phyloP scores from a whole-genome alignment of 2,329 filamentous ascomycete genomes.

The Xylariomycetidae sp. region DNA sequence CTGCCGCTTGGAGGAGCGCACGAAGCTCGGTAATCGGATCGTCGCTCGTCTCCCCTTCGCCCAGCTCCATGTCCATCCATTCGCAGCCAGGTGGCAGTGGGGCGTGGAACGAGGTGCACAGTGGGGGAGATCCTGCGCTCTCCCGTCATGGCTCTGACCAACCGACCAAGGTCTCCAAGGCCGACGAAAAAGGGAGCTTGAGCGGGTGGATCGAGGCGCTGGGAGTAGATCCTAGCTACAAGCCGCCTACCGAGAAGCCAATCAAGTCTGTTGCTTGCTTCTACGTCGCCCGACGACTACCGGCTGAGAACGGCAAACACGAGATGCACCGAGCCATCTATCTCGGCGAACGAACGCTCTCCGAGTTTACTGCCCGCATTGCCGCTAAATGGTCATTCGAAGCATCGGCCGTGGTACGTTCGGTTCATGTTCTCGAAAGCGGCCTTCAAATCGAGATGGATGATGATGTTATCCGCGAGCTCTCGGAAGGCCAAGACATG shows the following conservation, averaged over 20 bases:
- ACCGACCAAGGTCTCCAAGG: slow-evolving; percentile 44
- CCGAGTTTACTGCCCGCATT: slow-evolving; percentile 67
- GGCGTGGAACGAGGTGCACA: slow-evolving; percentile 54
- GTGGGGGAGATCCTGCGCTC: slow-evolving; percentile 39
- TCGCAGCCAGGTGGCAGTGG: slow-evolving; percentile 46
- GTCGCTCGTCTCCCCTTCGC: slow-evolving; percentile 58
- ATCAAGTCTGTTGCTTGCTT: slow-evolving; percentile 80
- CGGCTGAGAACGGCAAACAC: slow-evolving; percentile 43
- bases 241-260: slow-evolving; percentile 65
- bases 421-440: slow-evolving; percentile 64
- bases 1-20: slow-evolving; percentile 47
- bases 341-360: slow-evolving; percentile 66
- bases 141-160: slow-evolving; percentile 45
- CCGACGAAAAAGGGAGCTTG: slow-evolving; percentile 57
- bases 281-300: slow-evolving; percentile 60
- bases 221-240: slow-evolving; percentile 81
- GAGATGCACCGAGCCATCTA: slow-evolving; percentile 82
- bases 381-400: slow-evolving; percentile 79
- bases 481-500: slow-evolving; percentile 91
- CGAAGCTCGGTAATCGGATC: slow-evolving; percentile 54
- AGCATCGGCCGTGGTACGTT: slow-evolving; percentile 61
- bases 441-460: slow-evolving; percentile 83
- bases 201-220: slow-evolving; percentile 86
- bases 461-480: slow-evolving; percentile 77
- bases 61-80: slow-evolving; percentile 57